Evolutionary conservation across 176 grass and related monocot genomes (phyloP), one percentile per base, ranked within the genome.

Genomic region (Eremochloa ophiuroides): DNA sequence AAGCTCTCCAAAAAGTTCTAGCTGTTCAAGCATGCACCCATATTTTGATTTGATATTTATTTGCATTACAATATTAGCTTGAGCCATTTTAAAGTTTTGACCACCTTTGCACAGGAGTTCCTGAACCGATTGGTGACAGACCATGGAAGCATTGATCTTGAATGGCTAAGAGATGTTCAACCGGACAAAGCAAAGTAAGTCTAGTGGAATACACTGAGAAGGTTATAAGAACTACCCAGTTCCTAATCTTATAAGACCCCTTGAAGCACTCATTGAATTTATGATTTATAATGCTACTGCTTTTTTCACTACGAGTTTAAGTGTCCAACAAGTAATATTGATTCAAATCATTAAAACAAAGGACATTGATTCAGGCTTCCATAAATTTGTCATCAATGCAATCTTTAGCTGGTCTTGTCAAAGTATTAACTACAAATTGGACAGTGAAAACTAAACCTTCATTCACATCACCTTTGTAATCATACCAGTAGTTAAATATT

Each of bases 151-250:
- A 85, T 92, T 44, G 91, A 97, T 70, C 85, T 97, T 73, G 94
- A 97, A 88, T 94, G 94, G 94, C 78, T 97, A 46, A 83, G 89
- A 71, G 67, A 90, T 59, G 72, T 94, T 50, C 82, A 97, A 80
- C 87, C 91, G 30, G 91, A 86, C 72, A 97, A 87, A 90, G 87
- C 89, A 71, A 97, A 97, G 94, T 97, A 84, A 80, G 94, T 82
- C 22, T 20, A 62, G 66, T 64, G 43, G 64, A 37, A 66, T 60
- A 78, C 37, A 58, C 9, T 59, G 25, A 10, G 65, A 78, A 86
- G 74, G 68, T 39, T 58, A n/a, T 35, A 40, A 66, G 69, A 80
- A 65, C 17, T 59, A 46, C 62, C 2, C 0, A 63, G 40, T 30
- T 51, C 26, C 42, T 78, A 38, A 47, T 47, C 28, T 78, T 79